Conservation (phyloP, 345 rosid species). For the Eutrema japonicum region DNA sequence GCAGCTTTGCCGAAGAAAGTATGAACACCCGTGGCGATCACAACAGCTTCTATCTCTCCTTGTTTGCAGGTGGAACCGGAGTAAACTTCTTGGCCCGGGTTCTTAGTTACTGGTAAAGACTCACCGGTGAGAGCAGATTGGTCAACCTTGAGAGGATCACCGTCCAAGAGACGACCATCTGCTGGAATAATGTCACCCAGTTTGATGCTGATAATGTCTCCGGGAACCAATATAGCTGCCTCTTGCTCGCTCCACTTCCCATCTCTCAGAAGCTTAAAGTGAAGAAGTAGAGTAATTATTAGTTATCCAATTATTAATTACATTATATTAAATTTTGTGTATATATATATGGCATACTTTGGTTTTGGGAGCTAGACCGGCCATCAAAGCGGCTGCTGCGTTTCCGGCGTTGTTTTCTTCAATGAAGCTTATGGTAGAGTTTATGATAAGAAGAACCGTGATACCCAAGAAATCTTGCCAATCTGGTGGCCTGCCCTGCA, state of each 20-base stretch:
- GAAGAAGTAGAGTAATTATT: background rate
- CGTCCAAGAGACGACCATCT: conserved; percentile 84
- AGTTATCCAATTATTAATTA: too few species aligned
- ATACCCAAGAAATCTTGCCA: conserved; percentile 91
- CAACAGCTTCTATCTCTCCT: conserved; percentile 88
- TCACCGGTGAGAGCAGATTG: conserved; percentile 87
- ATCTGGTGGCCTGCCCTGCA: conserved; percentile 84
- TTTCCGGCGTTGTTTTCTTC: conserved; percentile 93
- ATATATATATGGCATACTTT: conserved; percentile 23
- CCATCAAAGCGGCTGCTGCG: conserved; percentile 74
- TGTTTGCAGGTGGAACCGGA: conserved; percentile 91
- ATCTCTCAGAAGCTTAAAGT: conserved; percentile 65
- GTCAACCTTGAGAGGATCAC: conserved; percentile 81
- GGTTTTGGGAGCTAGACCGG: conserved; percentile 64
- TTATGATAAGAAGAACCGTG: conserved; percentile 64
- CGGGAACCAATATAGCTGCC: conserved; percentile 74
- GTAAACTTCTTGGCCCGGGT: conserved; percentile 74
- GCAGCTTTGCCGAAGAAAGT: conserved; percentile 93
- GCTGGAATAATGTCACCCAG: conserved; percentile 85
- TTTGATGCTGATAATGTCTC: conserved; percentile 79
- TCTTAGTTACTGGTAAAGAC: conserved; percentile 74
- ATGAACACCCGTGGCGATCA: conserved; percentile 84
- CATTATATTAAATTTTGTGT: too few species aligned
- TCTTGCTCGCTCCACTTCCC: conserved; percentile 82
- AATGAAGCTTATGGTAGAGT: conserved; percentile 80